Percentiles rank a stretch among this genome's conserved stretches.
phyloP scores from a whole-genome alignment of 1,139 yeast genomes.

The Blastobotrys proliferans region DNA sequence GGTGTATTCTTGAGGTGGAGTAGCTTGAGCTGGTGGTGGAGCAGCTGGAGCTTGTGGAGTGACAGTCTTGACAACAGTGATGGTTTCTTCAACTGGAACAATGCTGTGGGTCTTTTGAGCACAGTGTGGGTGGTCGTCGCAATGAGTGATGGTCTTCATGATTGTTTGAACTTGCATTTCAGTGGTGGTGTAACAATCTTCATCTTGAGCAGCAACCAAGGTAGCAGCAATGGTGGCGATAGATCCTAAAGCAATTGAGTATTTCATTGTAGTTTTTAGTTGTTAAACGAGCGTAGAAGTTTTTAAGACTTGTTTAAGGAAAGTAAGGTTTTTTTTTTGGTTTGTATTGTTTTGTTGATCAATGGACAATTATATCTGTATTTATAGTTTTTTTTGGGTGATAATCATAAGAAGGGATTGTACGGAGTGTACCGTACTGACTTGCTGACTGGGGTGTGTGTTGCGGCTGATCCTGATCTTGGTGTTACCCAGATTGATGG shows the following conservation, averaged over 20 bases:
- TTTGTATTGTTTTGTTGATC: no score
- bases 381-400: no score
- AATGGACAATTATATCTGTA: no score
- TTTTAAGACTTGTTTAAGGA: no score
- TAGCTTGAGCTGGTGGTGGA: slow-evolving; percentile 3
- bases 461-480: no score
- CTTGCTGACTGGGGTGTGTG: no score
- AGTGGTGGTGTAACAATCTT: neutral
- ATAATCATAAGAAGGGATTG: no score
- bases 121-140: neutral
- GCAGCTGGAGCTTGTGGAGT: slow-evolving; percentile 13
- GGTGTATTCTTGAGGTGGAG: slow-evolving; percentile 6
- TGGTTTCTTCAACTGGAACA: slow-evolving; percentile 21
- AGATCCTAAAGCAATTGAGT: slow-evolving; percentile 19
- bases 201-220: slow-evolving; percentile 23
- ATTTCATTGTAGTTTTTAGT: slow-evolving; percentile 21
- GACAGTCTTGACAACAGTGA: slow-evolving; percentile 22
- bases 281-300: slow-evolving; percentile 5
- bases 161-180: neutral
- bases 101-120: slow-evolving; percentile 16
- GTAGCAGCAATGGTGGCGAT: neutral
- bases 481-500: neutral
- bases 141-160: neutral
- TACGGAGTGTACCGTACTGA: no score
- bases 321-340: no score